A percentile compares a stretch with the other conserved stretches of the same genome.
These are phyloP conservation scores for Botrytis sinoallii DNA, from an alignment of 2,329 filamentous ascomycete genomes.

Conservation along the genomic window DNA sequence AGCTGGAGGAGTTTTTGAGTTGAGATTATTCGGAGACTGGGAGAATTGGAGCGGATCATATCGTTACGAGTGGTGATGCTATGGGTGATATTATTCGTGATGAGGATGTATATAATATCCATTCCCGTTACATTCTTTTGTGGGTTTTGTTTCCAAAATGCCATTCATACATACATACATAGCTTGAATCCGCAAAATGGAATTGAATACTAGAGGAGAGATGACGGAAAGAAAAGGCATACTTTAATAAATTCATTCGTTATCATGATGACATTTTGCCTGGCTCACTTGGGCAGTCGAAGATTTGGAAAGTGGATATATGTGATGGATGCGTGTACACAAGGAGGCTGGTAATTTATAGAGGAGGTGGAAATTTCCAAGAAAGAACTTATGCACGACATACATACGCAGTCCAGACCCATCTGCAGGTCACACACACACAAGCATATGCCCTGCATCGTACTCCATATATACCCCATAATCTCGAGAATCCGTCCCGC, in stretches of 20 bases:
- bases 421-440: constrained; percentile 9
- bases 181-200: neutral
- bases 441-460: constrained; percentile 9
- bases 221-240: neutral
- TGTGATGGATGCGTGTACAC: neutral
- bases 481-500: no score
- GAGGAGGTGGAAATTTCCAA: neutral
- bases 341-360: constrained; percentile 1
- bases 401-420: neutral
- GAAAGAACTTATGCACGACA: neutral
- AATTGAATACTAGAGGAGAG: neutral
- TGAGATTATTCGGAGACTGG: no score
- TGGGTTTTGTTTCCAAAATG: neutral
- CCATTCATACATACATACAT: neutral
- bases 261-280: neutral
- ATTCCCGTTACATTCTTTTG: constrained; percentile 2
- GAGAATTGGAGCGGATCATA: neutral
- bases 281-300: neutral
- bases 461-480: constrained; percentile 1
- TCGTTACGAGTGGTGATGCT: neutral
- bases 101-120: neutral
- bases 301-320: neutral
- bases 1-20: neutral
- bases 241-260: neutral
- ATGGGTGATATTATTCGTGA: neutral